Evolutionary conservation across 1,139 yeast genomes (phyloP).

Genomic region (Pichia sp.): DNA sequence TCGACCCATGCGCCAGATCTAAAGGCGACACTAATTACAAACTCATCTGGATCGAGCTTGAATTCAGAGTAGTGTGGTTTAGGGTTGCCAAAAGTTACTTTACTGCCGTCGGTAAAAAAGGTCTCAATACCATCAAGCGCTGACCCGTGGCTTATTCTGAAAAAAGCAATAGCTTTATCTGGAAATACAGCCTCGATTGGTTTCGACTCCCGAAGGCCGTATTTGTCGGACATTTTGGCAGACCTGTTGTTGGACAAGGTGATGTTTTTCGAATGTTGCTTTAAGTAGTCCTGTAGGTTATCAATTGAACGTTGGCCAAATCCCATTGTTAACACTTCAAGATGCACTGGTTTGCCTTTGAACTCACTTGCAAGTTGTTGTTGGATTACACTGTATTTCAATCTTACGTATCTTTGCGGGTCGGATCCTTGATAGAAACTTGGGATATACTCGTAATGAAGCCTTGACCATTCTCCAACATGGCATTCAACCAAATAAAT

Average conservation of each 20-base stretch:
- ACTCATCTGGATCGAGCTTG: constrained; percentile 52
- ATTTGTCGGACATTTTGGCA: constrained; percentile 23
- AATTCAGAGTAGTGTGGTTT: constrained; percentile 58
- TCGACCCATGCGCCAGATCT: constrained; percentile 89
- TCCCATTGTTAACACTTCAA: constrained; percentile 48
- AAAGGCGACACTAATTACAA: constrained; percentile 53
- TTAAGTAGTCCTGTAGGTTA: constrained; percentile 39
- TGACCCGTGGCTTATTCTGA: constrained; percentile 64
- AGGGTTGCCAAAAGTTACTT: constrained; percentile 51
- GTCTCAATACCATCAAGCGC: constrained; percentile 75
- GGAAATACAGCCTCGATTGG: constrained; percentile 24
- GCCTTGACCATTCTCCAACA: constrained; percentile 61
- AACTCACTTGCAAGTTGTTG: constrained; percentile 40
- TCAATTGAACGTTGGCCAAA: constrained; percentile 36
- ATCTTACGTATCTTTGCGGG: constrained; percentile 46
- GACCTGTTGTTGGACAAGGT: constrained; percentile 18
- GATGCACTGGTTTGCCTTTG: constrained; percentile 40
- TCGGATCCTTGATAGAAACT: constrained; percentile 53
- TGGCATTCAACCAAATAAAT: constrained; percentile 67
- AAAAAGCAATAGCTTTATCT: constrained; percentile 36
- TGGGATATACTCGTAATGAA: constrained; percentile 59
- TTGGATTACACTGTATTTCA: constrained; percentile 47
- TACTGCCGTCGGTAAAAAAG: constrained; percentile 22
- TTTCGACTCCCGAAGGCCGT: constrained; percentile 25
- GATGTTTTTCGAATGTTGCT: constrained; percentile 17